These are phyloP conservation scores for Eudorina sp. DNA, from an alignment of 139 green algal species.

Conservation along the genomic window DNA sequence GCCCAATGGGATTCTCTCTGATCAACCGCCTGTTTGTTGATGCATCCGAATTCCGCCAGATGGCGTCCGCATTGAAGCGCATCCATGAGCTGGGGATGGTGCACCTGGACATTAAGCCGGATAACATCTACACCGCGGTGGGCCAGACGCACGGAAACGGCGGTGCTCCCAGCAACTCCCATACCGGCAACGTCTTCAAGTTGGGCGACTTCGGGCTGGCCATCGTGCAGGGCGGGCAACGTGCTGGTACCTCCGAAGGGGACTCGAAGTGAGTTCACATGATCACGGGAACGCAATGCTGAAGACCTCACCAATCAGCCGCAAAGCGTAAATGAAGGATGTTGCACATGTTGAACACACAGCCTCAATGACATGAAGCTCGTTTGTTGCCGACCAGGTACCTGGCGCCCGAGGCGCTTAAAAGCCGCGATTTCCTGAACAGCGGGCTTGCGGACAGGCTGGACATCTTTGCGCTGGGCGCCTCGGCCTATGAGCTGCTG, in stretches of 20 bases:
- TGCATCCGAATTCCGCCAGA: too few species aligned
- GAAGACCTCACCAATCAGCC: too few species aligned
- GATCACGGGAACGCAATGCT: too few species aligned
- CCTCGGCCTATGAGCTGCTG: conserved; percentile 87
- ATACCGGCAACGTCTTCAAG: conserved; percentile 64
- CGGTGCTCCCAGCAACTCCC: not conserved
- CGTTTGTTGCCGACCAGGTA: conserved; percentile 76
- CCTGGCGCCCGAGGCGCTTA: conserved; percentile 87
- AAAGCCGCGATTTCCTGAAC: conserved; percentile 59
- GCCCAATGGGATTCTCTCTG: too few species aligned
- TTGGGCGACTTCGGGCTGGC: conserved; percentile 95
- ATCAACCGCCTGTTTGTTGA: too few species aligned
- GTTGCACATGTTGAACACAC: too few species aligned
- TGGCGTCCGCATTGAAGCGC: conserved; percentile 82
- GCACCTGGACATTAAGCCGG: conserved; percentile 97
- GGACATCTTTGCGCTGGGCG: conserved; percentile 94
- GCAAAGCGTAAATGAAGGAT: too few species aligned
- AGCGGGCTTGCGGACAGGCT: conserved; percentile 77
- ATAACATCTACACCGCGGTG: conserved; percentile 89
- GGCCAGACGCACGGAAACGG: not conserved
- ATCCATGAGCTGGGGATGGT: conserved; percentile 86
- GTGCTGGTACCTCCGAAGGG: conserved; percentile 72
- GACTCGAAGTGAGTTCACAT: conserved; percentile 74
- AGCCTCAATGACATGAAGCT: too few species aligned
- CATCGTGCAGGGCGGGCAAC: conserved; percentile 56